These are phyloP conservation scores for Centella asiatica DNA, from an alignment of 129 eudicot genomes.

Conservation along the genomic window DNA sequence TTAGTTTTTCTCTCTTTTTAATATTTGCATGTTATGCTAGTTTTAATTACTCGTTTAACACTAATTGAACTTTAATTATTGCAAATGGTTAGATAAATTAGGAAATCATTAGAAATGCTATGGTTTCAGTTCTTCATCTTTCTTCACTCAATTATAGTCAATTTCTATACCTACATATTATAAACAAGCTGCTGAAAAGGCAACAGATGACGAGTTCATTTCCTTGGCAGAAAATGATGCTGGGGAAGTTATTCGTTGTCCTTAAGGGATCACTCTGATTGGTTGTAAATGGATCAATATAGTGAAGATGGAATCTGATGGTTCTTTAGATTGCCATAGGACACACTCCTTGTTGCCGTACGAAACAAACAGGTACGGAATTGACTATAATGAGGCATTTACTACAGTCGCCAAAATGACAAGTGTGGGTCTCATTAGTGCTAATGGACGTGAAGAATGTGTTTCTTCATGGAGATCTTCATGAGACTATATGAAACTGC, in stretches of 20 bases:
- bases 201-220: not conserved
- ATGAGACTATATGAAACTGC: not conserved
- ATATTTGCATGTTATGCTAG: too few species aligned
- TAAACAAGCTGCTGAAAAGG: too few species aligned
- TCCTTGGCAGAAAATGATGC: not conserved
- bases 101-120: too few species aligned
- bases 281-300: not conserved
- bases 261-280: not conserved
- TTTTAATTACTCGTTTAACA: too few species aligned
- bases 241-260: not conserved
- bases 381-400: not conserved
- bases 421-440: not conserved
- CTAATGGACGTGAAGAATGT: not conserved
- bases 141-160: too few species aligned
- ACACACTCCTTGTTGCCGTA: not conserved
- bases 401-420: not conserved
- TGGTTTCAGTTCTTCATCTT: too few species aligned
- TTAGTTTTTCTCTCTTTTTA: too few species aligned
- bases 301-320: not conserved
- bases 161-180: too few species aligned
- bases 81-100: too few species aligned
- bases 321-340: not conserved
- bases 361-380: not conserved
- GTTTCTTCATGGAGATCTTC: not conserved
- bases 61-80: too few species aligned